phyloP scores from a whole-genome alignment of 306 rosid species.

The Ormosia semicastrata region DNA sequence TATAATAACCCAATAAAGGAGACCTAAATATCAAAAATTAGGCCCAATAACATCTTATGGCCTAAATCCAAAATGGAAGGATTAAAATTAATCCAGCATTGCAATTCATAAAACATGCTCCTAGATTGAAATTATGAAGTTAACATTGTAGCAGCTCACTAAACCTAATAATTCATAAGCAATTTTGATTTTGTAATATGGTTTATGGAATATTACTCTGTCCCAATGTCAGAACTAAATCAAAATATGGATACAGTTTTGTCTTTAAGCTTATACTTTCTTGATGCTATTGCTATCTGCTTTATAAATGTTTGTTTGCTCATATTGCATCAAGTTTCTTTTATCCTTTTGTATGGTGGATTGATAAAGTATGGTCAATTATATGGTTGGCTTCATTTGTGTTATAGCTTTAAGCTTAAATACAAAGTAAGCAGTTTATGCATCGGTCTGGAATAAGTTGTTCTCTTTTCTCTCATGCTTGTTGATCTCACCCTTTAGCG shows the following conservation, averaged over 20 bases:
- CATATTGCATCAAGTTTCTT: not conserved
- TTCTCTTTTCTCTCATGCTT: not conserved
- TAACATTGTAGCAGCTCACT: not conserved
- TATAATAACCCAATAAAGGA: not conserved
- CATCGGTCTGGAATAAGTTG: slow-evolving; percentile 1
- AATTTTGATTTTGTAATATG: not conserved
- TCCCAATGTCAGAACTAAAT: not conserved
- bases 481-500: not conserved
- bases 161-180: not conserved
- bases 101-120: not conserved
- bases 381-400: not conserved
- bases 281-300: slow-evolving; percentile 2
- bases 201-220: not conserved
- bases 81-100: not conserved
- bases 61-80: not conserved
- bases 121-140: not conserved
- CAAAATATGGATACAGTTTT: not conserved
- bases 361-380: not conserved
- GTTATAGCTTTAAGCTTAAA: not conserved
- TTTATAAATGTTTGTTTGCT: not conserved
- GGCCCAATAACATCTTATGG: not conserved
- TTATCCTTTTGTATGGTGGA: not conserved
- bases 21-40: slow-evolving; percentile 9
- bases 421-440: not conserved
- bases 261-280: not conserved